Percentiles rank a stretch among this genome's conserved stretches.
Conservation (phyloP, 1,139 yeast genomes). For the Nadsonia starkeyi-henricii region DNA sequence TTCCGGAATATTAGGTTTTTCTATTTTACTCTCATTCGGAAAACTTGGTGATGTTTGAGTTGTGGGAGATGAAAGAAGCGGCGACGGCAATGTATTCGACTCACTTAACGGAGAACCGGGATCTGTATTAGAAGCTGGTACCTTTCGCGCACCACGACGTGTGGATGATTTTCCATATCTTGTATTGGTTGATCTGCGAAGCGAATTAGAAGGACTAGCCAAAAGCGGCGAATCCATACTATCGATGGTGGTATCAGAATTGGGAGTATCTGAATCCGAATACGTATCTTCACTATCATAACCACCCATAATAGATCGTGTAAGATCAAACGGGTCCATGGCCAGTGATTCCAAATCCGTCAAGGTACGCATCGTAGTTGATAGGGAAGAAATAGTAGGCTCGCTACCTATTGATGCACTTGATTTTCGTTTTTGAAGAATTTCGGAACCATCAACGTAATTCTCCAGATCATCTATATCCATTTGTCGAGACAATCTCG, state of each 20-base stretch:
- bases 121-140: not conserved
- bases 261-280: slow-evolving; percentile 2
- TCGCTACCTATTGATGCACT: slow-evolving; percentile 7
- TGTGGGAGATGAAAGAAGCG: not conserved
- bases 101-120: not conserved
- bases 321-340: slow-evolving; percentile 21
- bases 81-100: not conserved
- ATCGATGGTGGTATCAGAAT: slow-evolving; percentile 13
- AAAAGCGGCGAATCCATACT: slow-evolving; percentile 20
- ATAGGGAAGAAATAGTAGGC: slow-evolving; percentile 16
- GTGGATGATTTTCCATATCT: slow-evolving; percentile 16
- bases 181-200: slow-evolving; percentile 18
- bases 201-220: slow-evolving; percentile 18
- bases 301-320: slow-evolving; percentile 15
- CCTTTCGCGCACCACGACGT: slow-evolving; percentile 10
- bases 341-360: slow-evolving; percentile 23
- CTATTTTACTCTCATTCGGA: not conserved
- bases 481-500: slow-evolving; percentile 18
- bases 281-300: not conserved
- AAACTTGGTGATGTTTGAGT: not conserved
- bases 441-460: slow-evolving; percentile 21
- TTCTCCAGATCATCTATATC: slow-evolving; percentile 15
- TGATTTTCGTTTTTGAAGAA: slow-evolving; percentile 14
- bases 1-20: not conserved
- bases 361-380: slow-evolving; percentile 19